These are phyloP conservation scores for Saccharomyces pastorianus DNA, from an alignment of 1,139 yeast genomes.

Conservation along the genomic window DNA sequence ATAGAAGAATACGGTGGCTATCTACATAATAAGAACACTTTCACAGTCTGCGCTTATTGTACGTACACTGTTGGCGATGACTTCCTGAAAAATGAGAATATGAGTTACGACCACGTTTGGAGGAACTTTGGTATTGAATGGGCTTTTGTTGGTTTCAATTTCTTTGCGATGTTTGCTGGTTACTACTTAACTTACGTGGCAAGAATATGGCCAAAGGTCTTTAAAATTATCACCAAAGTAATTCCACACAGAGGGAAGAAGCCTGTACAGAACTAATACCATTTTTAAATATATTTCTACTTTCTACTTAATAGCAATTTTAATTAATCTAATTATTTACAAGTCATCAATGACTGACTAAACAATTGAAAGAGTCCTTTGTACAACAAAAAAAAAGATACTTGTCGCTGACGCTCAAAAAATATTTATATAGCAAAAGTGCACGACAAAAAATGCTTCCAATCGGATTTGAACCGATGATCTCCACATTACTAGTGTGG, in stretches of 20 bases:
- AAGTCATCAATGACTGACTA: neutral
- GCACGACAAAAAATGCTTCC: constrained; percentile 21
- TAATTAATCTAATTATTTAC: neutral
- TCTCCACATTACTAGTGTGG: neutral
- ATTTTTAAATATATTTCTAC: neutral
- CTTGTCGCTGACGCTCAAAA: constrained; percentile 1
- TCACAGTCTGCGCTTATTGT: constrained; percentile 37
- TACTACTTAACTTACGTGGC: constrained; percentile 31
- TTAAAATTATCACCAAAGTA: neutral
- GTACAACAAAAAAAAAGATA: neutral
- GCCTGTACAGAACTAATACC: neutral
- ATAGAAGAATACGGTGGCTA: constrained; percentile 33
- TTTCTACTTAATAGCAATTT: neutral
- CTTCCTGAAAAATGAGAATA: constrained; percentile 36
- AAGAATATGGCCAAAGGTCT: constrained; percentile 19
- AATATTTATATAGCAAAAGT: neutral
- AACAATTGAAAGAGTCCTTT: neutral
- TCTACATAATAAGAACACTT: constrained; percentile 30
- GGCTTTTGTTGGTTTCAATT: constrained; percentile 41
- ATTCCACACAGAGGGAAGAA: neutral
- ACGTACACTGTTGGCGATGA: constrained; percentile 33
- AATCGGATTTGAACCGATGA: constrained; percentile 26
- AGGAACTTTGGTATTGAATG: constrained; percentile 50
- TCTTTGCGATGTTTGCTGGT: constrained; percentile 37
- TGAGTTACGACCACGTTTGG: constrained; percentile 44